A percentile compares a stretch with the other conserved stretches of the same genome.
These are phyloP conservation scores for Rhazya stricta DNA, from an alignment of 257 asterid species.

Conservation along the genomic window DNA sequence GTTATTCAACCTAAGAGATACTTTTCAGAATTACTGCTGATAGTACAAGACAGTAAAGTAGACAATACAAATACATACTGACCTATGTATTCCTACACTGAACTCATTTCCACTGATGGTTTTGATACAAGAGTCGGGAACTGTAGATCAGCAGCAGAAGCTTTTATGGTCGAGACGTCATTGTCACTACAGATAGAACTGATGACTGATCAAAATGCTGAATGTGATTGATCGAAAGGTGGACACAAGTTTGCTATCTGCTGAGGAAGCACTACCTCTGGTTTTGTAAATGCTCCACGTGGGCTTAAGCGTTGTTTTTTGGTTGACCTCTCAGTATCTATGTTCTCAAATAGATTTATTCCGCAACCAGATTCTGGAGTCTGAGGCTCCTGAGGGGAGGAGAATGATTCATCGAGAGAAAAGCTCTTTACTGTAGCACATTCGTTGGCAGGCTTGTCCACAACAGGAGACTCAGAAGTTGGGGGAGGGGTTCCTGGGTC, in stretches of 20 bases:
- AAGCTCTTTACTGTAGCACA: constrained; percentile 45
- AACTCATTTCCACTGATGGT: background rate
- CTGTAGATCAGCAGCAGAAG: background rate
- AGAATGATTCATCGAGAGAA: constrained; percentile 67
- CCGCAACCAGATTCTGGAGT: constrained; percentile 76
- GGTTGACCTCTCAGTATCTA: constrained; percentile 41
- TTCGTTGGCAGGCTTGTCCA: constrained; percentile 48
- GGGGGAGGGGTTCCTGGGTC: constrained; percentile 84
- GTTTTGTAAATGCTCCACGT: constrained; percentile 35
- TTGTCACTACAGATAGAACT: background rate
- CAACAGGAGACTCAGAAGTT: constrained; percentile 56
- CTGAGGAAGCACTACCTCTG: constrained; percentile 42
- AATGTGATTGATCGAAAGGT: constrained; percentile 28
- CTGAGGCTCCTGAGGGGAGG: constrained; percentile 73
- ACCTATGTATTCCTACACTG: constrained; percentile 12
- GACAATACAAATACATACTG: background rate
- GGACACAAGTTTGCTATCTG: constrained; percentile 54
- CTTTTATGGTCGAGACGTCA: background rate
- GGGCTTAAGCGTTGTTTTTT: constrained; percentile 44
- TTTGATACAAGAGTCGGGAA: background rate
- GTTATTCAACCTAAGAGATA: constrained; percentile 3
- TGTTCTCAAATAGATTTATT: constrained; percentile 35
- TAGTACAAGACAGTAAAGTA: background rate
- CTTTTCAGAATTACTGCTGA: background rate
- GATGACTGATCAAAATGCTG: constrained; percentile 39